Percentiles rank a stretch among this genome's conserved stretches.
phyloP scores from a whole-genome alignment of 768 basidiomycete genomes.

The Scleroderma bovista region DNA sequence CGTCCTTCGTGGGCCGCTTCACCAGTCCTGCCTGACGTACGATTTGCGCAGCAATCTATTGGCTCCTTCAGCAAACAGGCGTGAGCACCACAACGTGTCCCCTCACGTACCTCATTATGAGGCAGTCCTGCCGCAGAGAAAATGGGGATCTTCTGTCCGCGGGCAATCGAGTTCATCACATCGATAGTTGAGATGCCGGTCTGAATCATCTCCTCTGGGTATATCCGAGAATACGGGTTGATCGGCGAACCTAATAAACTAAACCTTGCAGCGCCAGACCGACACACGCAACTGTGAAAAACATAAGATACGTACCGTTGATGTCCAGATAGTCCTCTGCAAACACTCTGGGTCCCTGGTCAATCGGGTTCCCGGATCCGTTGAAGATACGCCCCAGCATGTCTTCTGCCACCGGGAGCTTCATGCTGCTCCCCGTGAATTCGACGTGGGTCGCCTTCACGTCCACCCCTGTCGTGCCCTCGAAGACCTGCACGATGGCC shows the following conservation, averaged over 20 bases:
- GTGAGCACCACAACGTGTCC: conserved; percentile 17
- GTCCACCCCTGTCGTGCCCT: conserved; percentile 96
- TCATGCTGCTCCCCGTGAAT: conserved; percentile 98
- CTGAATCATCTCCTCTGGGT: conserved; percentile 99
- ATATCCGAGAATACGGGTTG: conserved; percentile 96
- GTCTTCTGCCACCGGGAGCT: conserved; percentile 96
- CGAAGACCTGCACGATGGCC: conserved; percentile 98
- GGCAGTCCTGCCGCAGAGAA: conserved; percentile 99
- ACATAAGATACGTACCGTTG: conserved; percentile 71
- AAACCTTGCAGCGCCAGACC: conserved; percentile 12
- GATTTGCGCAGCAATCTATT: conserved; percentile 97
- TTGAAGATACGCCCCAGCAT: conserved; percentile 99
- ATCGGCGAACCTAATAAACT: conserved; percentile 87
- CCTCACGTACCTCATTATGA: conserved; percentile 87
- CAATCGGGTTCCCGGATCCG: conserved; percentile 95
- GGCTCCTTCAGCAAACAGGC: conserved; percentile 15
- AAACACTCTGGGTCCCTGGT: conserved; percentile 98
- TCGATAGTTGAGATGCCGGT: conserved; percentile 99
- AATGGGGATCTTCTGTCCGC: conserved; percentile 99
- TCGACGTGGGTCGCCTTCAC: conserved; percentile 97
- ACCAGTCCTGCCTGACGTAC: conserved; percentile 98
- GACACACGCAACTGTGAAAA: conserved; percentile 1
- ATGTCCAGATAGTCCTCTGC: conserved; percentile 99
- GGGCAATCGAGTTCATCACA: conserved; percentile 97
- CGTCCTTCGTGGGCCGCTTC: conserved; percentile 93